Evolutionary conservation across 768 basidiomycete species (phyloP), one percentile per base, ranked within the genome.

Genomic region (Tulasnella sp.): DNA sequence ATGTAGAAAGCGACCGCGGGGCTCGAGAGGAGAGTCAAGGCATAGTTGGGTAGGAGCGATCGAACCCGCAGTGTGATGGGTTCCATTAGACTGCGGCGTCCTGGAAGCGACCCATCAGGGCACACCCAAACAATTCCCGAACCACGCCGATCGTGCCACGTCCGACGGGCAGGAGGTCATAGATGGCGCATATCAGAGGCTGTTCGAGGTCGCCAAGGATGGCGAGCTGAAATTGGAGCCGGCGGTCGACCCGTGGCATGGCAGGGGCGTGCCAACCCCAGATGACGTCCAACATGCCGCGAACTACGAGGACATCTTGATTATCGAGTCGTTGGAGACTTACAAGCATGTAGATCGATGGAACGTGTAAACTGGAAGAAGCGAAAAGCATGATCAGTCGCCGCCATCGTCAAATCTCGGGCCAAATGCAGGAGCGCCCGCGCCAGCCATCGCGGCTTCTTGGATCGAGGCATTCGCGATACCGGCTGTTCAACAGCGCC

Each of bases 301-400:
- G n/a, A n/a, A n/a, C 52, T 52, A 24, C 52, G 52, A 52, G 52
- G 52, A n/a, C 52, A 52, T 52, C 52, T 52, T 48, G 78, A 78
- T 79, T 46, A 39, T 48, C 56, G 52, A 52, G 52, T 52, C n/a
- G 52, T 52, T 52, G 21, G 78, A 56, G 56, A 88, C 92, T 71
- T 83, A 92, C 92, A 77, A 94, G 88, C 52, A 88, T 89, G 84
- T 94, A 94, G 84, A 93, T 88, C 81, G 92, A 94, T 36, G 92
- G 92, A 77, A 94, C 92, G 85, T 94, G 92, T 48, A 93, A 87
- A 84, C 93, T 94, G 83, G 31, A 52, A 31, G 21, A 74, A 40
- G 19, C 56, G 36, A n/a, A 36, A n/a, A n/a, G 21, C 3, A 74
- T 18, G 76, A 74, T 27, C 75, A 73, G 72, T 7, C 77, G 27